These are phyloP conservation scores for Teratosphaeria viscida DNA, from an alignment of 2,329 filamentous ascomycete species.

Conservation along the genomic window DNA sequence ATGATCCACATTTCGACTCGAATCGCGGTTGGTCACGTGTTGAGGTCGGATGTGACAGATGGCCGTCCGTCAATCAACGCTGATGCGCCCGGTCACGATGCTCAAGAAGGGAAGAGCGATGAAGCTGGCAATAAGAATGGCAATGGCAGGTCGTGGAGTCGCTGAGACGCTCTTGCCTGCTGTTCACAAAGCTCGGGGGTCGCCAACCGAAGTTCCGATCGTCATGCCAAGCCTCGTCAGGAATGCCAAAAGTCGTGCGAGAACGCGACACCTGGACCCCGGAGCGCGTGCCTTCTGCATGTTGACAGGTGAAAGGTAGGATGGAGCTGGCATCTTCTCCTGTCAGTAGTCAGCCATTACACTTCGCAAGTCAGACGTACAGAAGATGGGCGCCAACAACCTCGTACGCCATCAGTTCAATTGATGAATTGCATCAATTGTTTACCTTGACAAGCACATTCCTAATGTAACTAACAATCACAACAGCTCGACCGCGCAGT, in stretches of 20 bases:
- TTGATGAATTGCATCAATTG: not conserved
- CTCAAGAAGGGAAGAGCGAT: not conserved
- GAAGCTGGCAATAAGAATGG: not conserved
- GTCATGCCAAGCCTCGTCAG: not conserved
- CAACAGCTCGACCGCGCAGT: conserved; percentile 79
- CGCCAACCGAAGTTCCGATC: not conserved
- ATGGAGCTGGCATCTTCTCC: not conserved
- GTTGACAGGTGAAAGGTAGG: not conserved
- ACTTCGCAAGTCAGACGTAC: not conserved
- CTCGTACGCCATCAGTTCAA: conserved; percentile 4
- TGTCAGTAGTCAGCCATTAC: not conserved
- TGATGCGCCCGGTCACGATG: not conserved
- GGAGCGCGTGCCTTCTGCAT: not conserved
- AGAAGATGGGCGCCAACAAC: conserved; percentile 13
- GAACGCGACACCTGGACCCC: not conserved
- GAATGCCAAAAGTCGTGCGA: not conserved
- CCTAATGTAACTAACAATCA: not conserved
- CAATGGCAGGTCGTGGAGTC: not conserved
- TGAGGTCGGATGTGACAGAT: not conserved
- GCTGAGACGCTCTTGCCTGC: not conserved
- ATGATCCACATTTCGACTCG: conserved; percentile 69
- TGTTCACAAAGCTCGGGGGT: not conserved
- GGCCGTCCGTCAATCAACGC: not conserved
- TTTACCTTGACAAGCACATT: not conserved
- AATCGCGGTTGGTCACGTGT: not conserved